Evolutionary conservation across 2,329 filamentous ascomycete genomes (phyloP).

Genomic region (Microcyclospora pomicola): DNA sequence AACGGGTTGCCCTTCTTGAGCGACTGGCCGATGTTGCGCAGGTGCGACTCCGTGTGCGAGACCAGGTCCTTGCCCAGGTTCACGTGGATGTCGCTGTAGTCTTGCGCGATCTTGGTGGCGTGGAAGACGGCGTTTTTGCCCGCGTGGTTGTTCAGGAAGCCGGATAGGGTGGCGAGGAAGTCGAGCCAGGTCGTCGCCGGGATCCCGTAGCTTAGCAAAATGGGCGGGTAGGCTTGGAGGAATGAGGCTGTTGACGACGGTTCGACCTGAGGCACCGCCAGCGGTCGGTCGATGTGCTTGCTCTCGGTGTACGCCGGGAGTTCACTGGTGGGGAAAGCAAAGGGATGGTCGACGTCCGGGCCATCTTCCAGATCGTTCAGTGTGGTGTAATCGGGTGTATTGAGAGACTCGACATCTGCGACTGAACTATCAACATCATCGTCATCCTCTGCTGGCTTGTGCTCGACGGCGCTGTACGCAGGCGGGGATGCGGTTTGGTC

Average conservation of each 20-base stretch:
- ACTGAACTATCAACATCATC: neutral
- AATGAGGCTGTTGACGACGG: slow-evolving; percentile 6
- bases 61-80: slow-evolving; percentile 5
- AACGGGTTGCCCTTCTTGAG: slow-evolving; percentile 7
- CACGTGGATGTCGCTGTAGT: slow-evolving; percentile 6
- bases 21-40: slow-evolving; percentile 6
- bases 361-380: neutral
- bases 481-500: neutral
- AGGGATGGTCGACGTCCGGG: slow-evolving; percentile 2
- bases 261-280: slow-evolving; percentile 9
- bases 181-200: slow-evolving; percentile 7
- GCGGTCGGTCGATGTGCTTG: neutral
- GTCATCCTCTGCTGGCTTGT: neutral
- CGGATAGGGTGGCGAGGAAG: slow-evolving; percentile 10
- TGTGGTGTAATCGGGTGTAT: neutral
- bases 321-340: slow-evolving; percentile 7
- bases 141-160: slow-evolving; percentile 9
- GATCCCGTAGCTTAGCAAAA: slow-evolving; percentile 8
- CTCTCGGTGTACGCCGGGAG: slow-evolving; percentile 4
- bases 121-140: slow-evolving; percentile 11
- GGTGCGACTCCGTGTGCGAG: neutral
- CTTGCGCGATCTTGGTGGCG: slow-evolving; percentile 7
- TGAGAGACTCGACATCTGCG: neutral
- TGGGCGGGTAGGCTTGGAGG: slow-evolving; percentile 5
- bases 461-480: neutral